A percentile compares a stretch with the other conserved stretches of the same genome.
phyloP scores from a whole-genome alignment of 208 protist species.

The Leishmania major region DNA sequence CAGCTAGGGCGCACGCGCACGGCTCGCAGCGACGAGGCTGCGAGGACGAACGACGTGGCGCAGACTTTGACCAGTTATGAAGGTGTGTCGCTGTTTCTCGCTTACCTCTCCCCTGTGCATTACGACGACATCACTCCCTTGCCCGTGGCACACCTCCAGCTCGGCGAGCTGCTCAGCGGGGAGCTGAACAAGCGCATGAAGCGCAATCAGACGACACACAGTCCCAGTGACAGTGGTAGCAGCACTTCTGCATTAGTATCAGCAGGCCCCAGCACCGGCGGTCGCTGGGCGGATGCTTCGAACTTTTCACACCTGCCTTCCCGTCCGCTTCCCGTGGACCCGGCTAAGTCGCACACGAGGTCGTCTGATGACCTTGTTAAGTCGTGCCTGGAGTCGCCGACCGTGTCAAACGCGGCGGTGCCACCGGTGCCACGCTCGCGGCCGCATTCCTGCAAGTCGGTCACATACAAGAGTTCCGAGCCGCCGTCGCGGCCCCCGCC shows the following conservation, averaged over 20 bases:
- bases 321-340: background rate
- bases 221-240: background rate
- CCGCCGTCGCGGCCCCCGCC: conserved; percentile 11
- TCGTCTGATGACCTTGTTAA: conserved; percentile 9
- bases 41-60: background rate
- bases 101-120: conserved; percentile 78
- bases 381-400: conserved; percentile 9
- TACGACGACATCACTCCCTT: conserved; percentile 76
- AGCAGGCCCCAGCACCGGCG: background rate
- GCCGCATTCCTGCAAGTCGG: conserved; percentile 13
- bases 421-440: conserved; percentile 18
- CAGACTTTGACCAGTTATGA: conserved; percentile 4
- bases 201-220: conserved; percentile 17
- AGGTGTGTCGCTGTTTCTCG: conserved; percentile 70
- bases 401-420: background rate
- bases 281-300: background rate
- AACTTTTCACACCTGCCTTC: background rate
- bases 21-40: background rate
- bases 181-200: conserved; percentile 40
- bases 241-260: background rate
- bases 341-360: conserved; percentile 1
- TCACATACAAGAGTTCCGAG: background rate
- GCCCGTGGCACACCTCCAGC: conserved; percentile 31
- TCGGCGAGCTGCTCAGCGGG: conserved; percentile 48
- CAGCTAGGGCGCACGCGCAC: conserved; percentile 45